Base-by-base conservation (phyloP, 805 yeast genomes). In the Metschnikowia drakensbergensis region DNA sequence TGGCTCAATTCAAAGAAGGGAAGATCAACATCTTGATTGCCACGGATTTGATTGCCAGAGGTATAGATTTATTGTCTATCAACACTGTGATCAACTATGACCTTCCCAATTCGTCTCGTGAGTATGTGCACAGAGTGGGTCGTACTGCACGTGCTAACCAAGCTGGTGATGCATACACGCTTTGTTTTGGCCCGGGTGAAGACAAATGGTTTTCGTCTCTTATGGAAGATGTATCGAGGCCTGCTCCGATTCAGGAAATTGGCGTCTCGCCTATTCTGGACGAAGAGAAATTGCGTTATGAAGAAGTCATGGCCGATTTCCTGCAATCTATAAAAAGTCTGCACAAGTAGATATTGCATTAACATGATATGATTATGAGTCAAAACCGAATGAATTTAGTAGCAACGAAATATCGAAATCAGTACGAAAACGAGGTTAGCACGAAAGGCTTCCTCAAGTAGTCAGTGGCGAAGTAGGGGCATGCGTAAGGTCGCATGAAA, bases 1-100 rank as follows among this genome's bases (percentile, higher is more conserved):
- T 94, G 47, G 74, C 78, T 36, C 74, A 75, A 5, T 91, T 94
- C 60, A 72, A 79, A 10, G 58, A 63, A 2, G 82, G 82, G 13
- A 72, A 76, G 1, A 68, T 81, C 42, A 69, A 75, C 37, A 61
- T 89, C 33, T 72, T 80, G 64, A 83, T 79, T 51, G 90, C 88
- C 26, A 94, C 99, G 0, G 99, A 94, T 68, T 74, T 94, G 58
- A 86, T 94, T 65, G 87, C 97, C n/a, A 83, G 99, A 68, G 99
- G 99, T 71, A 79, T 94, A 43, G 96, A 92, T 67, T 76, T 94
- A 39, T 68, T 76, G 11, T 75, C 81, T 3, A 80, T 94, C 42
- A 75, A 80, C 38, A 79, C 81, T 53, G 97, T 94, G 9, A 71
- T 94, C 45, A 94, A 94, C 67, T 94, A 94, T 65, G 98, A 94